Conservation (phyloP, 495 filamentous ascomycete species). For the Penicillium diatomitis region DNA sequence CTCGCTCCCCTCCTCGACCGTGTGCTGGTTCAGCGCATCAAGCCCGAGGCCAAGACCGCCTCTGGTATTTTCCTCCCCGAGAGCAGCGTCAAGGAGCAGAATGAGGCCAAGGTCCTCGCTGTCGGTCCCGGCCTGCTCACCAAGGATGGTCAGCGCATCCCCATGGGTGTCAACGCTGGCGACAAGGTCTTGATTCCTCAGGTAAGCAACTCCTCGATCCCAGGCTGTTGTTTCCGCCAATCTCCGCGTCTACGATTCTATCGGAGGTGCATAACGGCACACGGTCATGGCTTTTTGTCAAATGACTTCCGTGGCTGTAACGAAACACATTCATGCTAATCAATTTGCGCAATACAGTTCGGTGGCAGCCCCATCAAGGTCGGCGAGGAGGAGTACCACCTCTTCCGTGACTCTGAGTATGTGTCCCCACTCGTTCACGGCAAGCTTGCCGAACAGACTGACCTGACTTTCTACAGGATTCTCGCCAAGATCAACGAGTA, state of each 20-base stretch:
- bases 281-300: background rate
- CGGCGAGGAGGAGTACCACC: slow-evolving; percentile 88
- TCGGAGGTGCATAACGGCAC: background rate
- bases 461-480: slow-evolving; percentile 38
- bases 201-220: slow-evolving; percentile 44
- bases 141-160: slow-evolving; percentile 77
- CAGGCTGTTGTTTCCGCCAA: background rate
- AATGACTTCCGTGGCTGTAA: too few species aligned
- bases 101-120: slow-evolving; percentile 91
- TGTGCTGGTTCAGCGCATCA: slow-evolving; percentile 95
- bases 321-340: background rate
- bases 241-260: slow-evolving; percentile 1
- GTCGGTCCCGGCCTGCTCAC: slow-evolving; percentile 83
- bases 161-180: slow-evolving; percentile 69
- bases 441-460: slow-evolving; percentile 15
- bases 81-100: slow-evolving; percentile 93
- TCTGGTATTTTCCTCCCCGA: slow-evolving; percentile 96
- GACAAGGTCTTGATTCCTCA: slow-evolving; percentile 96
- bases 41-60: slow-evolving; percentile 93
- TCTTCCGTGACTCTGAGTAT: slow-evolving; percentile 97
- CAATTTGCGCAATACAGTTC: slow-evolving; percentile 50
- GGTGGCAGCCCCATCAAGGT: slow-evolving; percentile 95
- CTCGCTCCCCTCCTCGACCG: slow-evolving; percentile 96
- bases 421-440: slow-evolving; percentile 19
- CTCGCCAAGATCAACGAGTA: slow-evolving; percentile 89